Base-by-base conservation (phyloP, 2,329 filamentous ascomycete genomes). In the Berkeleyomyces basicola region DNA sequence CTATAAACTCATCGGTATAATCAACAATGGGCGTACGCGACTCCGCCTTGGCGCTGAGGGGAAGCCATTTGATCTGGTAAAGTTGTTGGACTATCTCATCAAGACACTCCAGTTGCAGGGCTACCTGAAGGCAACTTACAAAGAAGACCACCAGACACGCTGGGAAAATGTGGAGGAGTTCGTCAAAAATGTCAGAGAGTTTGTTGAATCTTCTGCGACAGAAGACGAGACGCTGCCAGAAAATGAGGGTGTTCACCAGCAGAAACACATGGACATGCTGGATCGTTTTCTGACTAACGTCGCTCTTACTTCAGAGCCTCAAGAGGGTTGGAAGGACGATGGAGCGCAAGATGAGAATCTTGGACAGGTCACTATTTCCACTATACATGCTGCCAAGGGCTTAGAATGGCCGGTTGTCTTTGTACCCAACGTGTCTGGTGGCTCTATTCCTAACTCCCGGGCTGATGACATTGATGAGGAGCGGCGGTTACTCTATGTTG, bases 341-440 rank as follows among this genome's bases (percentile, higher is more conserved):
- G 77, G 77, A 37, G 80, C 78, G 37, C 77, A 81, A 1, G 42
- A 9, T 7, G 37, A n/a, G 31, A 55, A 55, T 14, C 4, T 57
- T 7, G 63, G 63, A 3, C 78, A 88, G 67, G 82, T 97, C 23
- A 96, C 91, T 0, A 89, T 99, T 33, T 96, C 90, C 4, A 99
- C 92, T 0, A 96, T 99, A 9, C 92, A 99, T 71, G 90, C 91
- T 0, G 90, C 92, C 2, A 99, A 99, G 72, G 92, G 92, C 2
- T 78, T 99, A 0, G 92, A 99, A 72, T 99, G 93, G 93, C 92
- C 92, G 0, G 80, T 96, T 1, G 90, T 97, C 0, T 97, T 97
- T 71, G 84, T 97, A 14, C 91, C 93, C 4, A 88, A 88, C 1
- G 86, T 90, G 36, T 96, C 95, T 70, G 83, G 90, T 57, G 93